These are phyloP conservation scores for Oropetium thomaeum DNA, from an alignment of 176 grass and related monocot species.

Conservation along the genomic window DNA sequence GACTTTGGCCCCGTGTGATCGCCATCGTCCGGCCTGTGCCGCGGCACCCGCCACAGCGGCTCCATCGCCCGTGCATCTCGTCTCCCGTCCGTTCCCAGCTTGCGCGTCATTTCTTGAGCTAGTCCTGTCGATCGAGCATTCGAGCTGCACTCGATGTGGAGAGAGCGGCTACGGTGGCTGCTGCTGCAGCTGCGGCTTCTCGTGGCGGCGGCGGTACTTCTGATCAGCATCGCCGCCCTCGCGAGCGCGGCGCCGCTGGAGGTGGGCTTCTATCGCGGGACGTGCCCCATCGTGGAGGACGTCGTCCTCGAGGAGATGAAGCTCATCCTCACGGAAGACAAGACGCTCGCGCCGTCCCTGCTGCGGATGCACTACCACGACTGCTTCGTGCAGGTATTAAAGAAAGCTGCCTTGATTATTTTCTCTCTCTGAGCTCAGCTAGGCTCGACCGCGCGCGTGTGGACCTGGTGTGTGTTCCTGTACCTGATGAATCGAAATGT, in stretches of 20 bases:
- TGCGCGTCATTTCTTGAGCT: not conserved
- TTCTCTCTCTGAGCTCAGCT: no score
- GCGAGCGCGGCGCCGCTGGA: constrained; percentile 7
- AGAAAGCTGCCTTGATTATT: no score
- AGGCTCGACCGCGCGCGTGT: no score
- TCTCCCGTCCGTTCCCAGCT: not conserved
- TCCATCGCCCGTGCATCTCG: not conserved
- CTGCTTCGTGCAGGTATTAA: constrained; percentile 58
- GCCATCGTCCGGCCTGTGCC: not conserved
- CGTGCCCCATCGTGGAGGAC: constrained; percentile 46
- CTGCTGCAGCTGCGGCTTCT: not conserved
- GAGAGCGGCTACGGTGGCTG: not conserved
- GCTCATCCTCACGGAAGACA: constrained; percentile 34
- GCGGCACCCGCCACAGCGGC: not conserved
- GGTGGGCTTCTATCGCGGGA: constrained; percentile 43
- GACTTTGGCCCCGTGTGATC: constrained; percentile 27
- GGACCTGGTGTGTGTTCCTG: no score
- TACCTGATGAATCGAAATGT: no score
- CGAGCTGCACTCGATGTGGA: constrained; percentile 12
- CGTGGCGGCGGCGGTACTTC: not conserved
- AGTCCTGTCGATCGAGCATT: not conserved
- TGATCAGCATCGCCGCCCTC: not conserved
- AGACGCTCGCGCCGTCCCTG: constrained; percentile 44
- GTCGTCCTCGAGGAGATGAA: constrained; percentile 47
- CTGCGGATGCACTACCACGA: constrained; percentile 76